These are phyloP conservation scores for Phytophthora foliorum DNA, from an alignment of 352 stramenopile genomes.

Conservation along the genomic window DNA sequence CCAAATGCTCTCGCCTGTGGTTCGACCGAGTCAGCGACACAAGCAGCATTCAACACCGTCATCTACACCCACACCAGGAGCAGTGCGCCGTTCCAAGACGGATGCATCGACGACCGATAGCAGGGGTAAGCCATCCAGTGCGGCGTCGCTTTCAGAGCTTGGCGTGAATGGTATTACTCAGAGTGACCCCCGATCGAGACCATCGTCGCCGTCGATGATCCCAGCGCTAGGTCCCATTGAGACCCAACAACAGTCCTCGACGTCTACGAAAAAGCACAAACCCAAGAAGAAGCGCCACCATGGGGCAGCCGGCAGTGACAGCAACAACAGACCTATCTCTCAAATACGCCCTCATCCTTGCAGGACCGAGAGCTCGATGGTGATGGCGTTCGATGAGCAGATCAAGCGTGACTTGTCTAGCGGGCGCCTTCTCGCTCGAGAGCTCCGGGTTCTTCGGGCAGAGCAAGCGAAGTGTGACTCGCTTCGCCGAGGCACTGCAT, in stretches of 20 bases:
- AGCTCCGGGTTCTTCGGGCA: slow-evolving; percentile 58
- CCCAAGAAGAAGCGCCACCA: slow-evolving; percentile 35
- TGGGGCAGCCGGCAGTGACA: slow-evolving; percentile 15
- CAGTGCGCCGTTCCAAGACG: slow-evolving; percentile 3
- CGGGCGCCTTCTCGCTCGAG: slow-evolving; percentile 56
- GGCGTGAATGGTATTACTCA: neutral
- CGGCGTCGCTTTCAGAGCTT: neutral
- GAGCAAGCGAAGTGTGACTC: slow-evolving; percentile 46
- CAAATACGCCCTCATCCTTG: slow-evolving; percentile 12
- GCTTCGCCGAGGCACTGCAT: slow-evolving; percentile 23
- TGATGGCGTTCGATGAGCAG: slow-evolving; percentile 49
- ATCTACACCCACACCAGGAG: slow-evolving; percentile 15
- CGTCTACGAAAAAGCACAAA: slow-evolving; percentile 30
- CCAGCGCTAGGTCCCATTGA: slow-evolving; percentile 24
- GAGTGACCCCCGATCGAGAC: slow-evolving; percentile 12
- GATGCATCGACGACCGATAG: neutral
- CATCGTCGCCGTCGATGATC: slow-evolving; percentile 13
- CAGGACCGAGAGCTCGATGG: slow-evolving; percentile 50
- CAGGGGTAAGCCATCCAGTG: slow-evolving; percentile 4
- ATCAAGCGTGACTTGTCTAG: slow-evolving; percentile 58
- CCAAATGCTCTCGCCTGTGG: slow-evolving; percentile 62
- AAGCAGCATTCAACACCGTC: slow-evolving; percentile 7
- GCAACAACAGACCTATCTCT: slow-evolving; percentile 20
- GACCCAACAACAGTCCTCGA: slow-evolving; percentile 10
- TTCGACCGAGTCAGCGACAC: slow-evolving; percentile 57